Base-by-base conservation (phyloP, 768 basidiomycete genomes). In the Mycena epipterygia region DNA sequence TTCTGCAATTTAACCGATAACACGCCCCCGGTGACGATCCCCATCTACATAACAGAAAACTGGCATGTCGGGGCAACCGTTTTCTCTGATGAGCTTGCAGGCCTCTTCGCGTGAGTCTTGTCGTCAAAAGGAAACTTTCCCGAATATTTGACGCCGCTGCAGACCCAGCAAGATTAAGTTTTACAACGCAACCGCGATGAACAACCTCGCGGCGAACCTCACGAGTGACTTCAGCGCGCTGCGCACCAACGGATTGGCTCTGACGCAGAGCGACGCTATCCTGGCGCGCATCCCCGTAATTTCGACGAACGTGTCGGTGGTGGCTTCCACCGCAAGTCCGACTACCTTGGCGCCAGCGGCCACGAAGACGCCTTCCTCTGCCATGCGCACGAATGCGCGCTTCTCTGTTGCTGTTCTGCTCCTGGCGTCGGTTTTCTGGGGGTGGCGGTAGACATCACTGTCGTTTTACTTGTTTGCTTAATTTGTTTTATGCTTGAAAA, bases 1-100 rank as follows among this genome's bases (percentile, higher is more conserved):
- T 65, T 30, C 25, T 65, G 53, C 42, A 65, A 65, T 14, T 32
- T 65, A 16, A 64, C 53, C 8, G 52, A 56, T 9, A 56, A 65
- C 25, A 30, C 44, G n/a, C 64, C 53, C n/a, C 23, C 32, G 19
- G 64, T 42, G 13, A 48, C 64, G n/a, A 56, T 65, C 42, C 53
- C 64, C 27, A 46, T 65, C 41, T 65, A 56, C 42, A 17, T 32
- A 12, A 64, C 53, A 5, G 64, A 65, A 25, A 33, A 27, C 23
- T 65, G 42, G 64, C 19, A 11, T 32, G 6, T 35, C 25, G 51
- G 23, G 3, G 16, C 6, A 11, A 13, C 33, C 16, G 33, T 57
- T 29, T 65, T 65, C 33, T 25, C 52, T 13, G 64, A 65, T 25
- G 17, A 55, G 27, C 14, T 65, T 4, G 9, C 13, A 2, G 33